Percentiles rank a stretch among this genome's conserved stretches.
These are phyloP conservation scores for Platanthera zijinensis DNA, from an alignment of 106 monocot genomes.

Conservation along the genomic window DNA sequence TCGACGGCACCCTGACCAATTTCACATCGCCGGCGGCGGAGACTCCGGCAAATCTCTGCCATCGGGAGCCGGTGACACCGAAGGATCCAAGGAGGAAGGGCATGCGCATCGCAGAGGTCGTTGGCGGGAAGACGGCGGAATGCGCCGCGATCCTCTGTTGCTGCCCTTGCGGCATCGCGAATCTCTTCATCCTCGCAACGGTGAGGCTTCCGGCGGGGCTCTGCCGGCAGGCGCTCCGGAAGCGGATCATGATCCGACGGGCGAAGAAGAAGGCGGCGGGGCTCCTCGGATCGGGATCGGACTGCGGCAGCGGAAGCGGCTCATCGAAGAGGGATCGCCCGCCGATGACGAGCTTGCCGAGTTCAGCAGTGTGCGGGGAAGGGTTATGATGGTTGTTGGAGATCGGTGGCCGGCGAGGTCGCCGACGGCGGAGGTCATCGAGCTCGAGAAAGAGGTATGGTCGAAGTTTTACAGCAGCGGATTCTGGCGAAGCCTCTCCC, in stretches of 20 bases:
- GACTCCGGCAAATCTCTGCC: too few species aligned
- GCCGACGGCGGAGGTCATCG: slow-evolving; percentile 24
- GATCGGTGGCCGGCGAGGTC: slow-evolving; percentile 14
- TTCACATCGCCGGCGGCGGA: background rate
- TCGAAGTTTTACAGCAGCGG: slow-evolving; percentile 47
- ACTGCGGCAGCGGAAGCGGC: background rate
- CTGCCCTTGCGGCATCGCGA: slow-evolving; percentile 42
- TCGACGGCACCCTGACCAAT: background rate
- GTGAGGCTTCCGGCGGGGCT: slow-evolving; percentile 43
- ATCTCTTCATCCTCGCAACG: slow-evolving; percentile 30
- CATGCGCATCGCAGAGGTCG: background rate
- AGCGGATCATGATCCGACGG: background rate
- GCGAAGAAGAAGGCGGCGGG: background rate
- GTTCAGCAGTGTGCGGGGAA: slow-evolving; percentile 19
- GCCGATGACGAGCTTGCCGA: slow-evolving; percentile 11
- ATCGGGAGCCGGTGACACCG: background rate
- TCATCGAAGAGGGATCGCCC: background rate
- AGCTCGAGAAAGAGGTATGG: slow-evolving; percentile 70
- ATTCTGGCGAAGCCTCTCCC: slow-evolving; percentile 79
- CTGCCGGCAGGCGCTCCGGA: slow-evolving; percentile 24
- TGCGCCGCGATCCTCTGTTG: slow-evolving; percentile 62
- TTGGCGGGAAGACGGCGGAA: slow-evolving; percentile 43
- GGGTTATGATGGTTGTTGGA: slow-evolving; percentile 29
- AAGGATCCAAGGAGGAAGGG: background rate
- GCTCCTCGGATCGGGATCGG: background rate